Percentiles rank a stretch among this genome's conserved stretches.
Evolutionary conservation across 2,329 filamentous ascomycete genomes (phyloP).

Genomic region (Cryphonectria naterciae): DNA sequence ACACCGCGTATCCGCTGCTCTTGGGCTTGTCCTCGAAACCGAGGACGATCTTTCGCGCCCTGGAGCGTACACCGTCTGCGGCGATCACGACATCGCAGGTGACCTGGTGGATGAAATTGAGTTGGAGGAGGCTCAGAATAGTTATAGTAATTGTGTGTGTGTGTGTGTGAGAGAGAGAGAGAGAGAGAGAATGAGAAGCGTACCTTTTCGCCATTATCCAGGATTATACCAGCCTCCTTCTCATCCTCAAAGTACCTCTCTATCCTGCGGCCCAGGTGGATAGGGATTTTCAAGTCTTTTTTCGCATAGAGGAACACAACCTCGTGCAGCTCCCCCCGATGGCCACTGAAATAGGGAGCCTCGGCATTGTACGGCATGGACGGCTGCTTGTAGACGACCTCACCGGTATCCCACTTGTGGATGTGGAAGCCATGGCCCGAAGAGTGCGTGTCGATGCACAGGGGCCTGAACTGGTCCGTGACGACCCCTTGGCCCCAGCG

Average conservation of each 20-base stretch:
- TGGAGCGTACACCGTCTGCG: constrained; percentile 52
- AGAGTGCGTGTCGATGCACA: constrained; percentile 55
- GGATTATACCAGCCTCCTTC: constrained; percentile 52
- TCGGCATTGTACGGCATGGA: constrained; percentile 48
- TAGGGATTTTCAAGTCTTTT: constrained; percentile 58
- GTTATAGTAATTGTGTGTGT: constrained; percentile 41
- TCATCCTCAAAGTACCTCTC: constrained; percentile 60
- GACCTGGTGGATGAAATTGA: not conserved
- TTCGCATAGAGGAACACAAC: constrained; percentile 62
- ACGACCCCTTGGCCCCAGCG: constrained; percentile 59
- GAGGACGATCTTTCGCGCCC: constrained; percentile 50
- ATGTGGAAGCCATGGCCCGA: constrained; percentile 61
- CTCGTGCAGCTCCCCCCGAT: constrained; percentile 62
- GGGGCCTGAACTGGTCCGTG: constrained; percentile 47
- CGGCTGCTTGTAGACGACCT: constrained; percentile 61
- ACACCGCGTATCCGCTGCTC: constrained; percentile 50
- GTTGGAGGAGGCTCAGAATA: constrained; percentile 32
- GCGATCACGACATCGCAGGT: constrained; percentile 45
- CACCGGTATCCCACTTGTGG: constrained; percentile 63
- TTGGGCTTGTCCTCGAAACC: constrained; percentile 48
- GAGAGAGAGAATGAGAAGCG: constrained; percentile 54
- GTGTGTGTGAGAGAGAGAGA: no score
- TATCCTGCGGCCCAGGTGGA: constrained; percentile 57
- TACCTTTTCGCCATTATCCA: constrained; percentile 52
- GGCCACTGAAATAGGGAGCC: constrained; percentile 62